Percentiles rank a stretch among this genome's conserved stretches.
Conservation (phyloP, 768 basidiomycete species). For the Sistotremastrum suecicum region DNA sequence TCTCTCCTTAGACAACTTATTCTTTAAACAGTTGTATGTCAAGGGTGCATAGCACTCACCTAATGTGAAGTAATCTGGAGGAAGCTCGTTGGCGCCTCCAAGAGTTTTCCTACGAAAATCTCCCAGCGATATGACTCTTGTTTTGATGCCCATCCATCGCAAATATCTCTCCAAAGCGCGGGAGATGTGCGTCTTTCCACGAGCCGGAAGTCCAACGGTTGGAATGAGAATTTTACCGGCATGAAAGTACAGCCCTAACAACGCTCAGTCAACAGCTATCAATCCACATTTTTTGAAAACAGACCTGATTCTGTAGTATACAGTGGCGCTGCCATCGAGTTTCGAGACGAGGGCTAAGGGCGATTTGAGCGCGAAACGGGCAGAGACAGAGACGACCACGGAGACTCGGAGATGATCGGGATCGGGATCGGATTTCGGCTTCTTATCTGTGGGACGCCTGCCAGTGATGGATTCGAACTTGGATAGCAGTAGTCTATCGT, state of each 20-base stretch:
- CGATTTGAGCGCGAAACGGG: too few species aligned
- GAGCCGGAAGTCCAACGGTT: conserved; percentile 85
- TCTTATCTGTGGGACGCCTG: too few species aligned
- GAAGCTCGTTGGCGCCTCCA: conserved; percentile 78
- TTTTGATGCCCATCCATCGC: conserved; percentile 96
- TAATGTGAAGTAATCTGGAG: conserved; percentile 82
- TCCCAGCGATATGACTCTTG: conserved; percentile 85
- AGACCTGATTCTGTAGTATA: conserved; percentile 79
- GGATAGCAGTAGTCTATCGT: too few species aligned
- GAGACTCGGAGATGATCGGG: too few species aligned
- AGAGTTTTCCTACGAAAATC: conserved; percentile 87
- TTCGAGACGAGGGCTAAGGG: background rate
- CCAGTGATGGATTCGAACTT: too few species aligned
- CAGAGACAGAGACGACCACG: too few species aligned
- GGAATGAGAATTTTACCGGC: conserved; percentile 92
- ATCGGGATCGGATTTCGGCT: too few species aligned
- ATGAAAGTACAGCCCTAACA: conserved; percentile 48
- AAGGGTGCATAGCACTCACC: conserved; percentile 28
- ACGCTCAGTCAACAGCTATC: conserved; percentile 6
- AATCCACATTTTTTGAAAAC: too few species aligned
- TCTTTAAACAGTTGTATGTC: background rate
- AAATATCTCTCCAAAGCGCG: conserved; percentile 93
- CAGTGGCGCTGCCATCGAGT: conserved; percentile 77
- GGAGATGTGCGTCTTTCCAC: conserved; percentile 95
- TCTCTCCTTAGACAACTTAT: conserved; percentile 40